phyloP scores from a whole-genome alignment of 352 stramenopile genomes.

The Pythium angustatum region DNA sequence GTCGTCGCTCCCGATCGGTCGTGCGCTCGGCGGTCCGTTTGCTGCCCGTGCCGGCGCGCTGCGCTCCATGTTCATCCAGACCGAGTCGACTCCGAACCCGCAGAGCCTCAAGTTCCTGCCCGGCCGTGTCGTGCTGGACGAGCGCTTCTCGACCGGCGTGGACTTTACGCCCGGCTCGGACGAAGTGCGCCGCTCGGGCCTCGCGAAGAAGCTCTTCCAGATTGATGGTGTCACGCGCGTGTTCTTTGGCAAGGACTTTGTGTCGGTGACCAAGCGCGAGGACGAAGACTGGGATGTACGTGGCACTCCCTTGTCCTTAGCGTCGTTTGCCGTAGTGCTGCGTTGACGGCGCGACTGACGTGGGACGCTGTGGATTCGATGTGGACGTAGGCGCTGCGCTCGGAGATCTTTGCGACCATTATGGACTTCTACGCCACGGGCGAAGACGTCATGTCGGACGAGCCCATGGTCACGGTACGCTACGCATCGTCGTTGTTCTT shows the following conservation, averaged over 20 bases:
- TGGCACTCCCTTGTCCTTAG: conserved; percentile 15
- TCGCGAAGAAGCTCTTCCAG: conserved; percentile 96
- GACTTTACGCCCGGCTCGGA: conserved; percentile 84
- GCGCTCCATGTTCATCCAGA: conserved; percentile 98
- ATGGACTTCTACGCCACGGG: conserved; percentile 97
- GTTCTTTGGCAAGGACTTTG: conserved; percentile 98
- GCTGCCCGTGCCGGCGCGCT: conserved; percentile 36
- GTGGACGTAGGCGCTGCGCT: conserved; percentile 57
- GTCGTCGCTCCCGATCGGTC: neutral
- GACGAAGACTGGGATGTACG: conserved; percentile 92
- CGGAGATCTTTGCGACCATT: conserved; percentile 96
- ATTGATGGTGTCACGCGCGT: conserved; percentile 96
- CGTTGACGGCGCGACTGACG: neutral
- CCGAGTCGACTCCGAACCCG: conserved; percentile 97
- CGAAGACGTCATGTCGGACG: conserved; percentile 90
- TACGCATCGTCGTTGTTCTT: no score
- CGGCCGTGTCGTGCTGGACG: conserved; percentile 86
- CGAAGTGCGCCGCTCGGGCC: conserved; percentile 89
- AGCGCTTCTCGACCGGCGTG: conserved; percentile 86
- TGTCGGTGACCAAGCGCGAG: conserved; percentile 97
- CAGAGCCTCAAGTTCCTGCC: conserved; percentile 98
- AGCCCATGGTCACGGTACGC: conserved; percentile 76
- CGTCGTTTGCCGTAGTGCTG: neutral
- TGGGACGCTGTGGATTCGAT: no score
- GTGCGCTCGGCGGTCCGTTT: conserved; percentile 14